Conservation (phyloP, 73 alveolate genomes). For the Urostyla sp. region DNA sequence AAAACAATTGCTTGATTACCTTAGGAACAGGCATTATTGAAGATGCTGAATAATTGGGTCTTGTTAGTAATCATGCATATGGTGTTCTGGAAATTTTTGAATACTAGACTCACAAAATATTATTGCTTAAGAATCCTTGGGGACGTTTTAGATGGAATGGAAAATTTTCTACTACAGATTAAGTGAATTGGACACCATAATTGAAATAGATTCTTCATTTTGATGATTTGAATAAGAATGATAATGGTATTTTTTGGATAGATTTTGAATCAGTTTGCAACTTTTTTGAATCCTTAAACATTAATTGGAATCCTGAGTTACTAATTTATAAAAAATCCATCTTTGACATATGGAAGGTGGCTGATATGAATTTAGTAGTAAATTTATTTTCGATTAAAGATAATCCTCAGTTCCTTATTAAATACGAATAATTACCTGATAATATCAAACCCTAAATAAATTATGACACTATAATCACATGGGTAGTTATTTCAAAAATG, state of each 20-base stretch:
- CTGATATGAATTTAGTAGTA: slow-evolving; percentile 57
- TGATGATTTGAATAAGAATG: slow-evolving; percentile 36
- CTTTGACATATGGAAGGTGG: slow-evolving; percentile 68
- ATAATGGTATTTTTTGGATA: slow-evolving; percentile 75
- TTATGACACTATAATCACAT: slow-evolving; percentile 25
- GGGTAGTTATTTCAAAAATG: slow-evolving; percentile 68
- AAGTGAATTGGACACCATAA: slow-evolving; percentile 58
- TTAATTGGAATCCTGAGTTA: slow-evolving; percentile 75
- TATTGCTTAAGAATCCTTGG: slow-evolving; percentile 76
- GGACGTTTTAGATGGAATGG: slow-evolving; percentile 75
- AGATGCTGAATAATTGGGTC: slow-evolving; percentile 65
- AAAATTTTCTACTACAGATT: slow-evolving; percentile 56
- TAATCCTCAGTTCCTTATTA: slow-evolving; percentile 60
- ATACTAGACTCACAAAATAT: slow-evolving; percentile 30
- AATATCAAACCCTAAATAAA: slow-evolving; percentile 7
- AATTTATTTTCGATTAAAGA: slow-evolving; percentile 37
- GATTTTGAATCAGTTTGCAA: slow-evolving; percentile 68
- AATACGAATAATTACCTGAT: slow-evolving; percentile 36
- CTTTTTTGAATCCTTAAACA: slow-evolving; percentile 55
- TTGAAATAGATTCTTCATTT: slow-evolving; percentile 53
- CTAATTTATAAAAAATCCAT: slow-evolving; percentile 47
- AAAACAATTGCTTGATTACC: slow-evolving; percentile 61
- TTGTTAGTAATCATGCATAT: slow-evolving; percentile 71
- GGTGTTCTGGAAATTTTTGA: slow-evolving; percentile 71
- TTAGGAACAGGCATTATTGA: slow-evolving; percentile 57